phyloP scores from a whole-genome alignment of 371 early-diverging fungal genomes.

The Mucor irregularis region DNA sequence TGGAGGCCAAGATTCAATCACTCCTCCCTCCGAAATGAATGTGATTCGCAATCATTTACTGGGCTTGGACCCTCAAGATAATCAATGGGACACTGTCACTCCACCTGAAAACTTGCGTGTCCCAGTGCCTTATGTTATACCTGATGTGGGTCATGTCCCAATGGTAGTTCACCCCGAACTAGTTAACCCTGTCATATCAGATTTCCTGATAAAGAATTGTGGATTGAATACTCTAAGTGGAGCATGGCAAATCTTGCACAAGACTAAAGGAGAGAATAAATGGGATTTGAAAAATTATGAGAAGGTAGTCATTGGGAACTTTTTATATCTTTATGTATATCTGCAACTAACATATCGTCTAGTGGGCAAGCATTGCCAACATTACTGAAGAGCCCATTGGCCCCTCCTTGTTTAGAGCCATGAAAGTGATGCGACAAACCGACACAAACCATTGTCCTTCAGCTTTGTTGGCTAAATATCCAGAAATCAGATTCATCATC shows the following conservation, averaged over 20 bases:
- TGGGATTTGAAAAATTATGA: conserved; percentile 73
- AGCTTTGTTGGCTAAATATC: conserved; percentile 59
- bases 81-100: conserved; percentile 16
- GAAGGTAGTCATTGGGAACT: conserved; percentile 41
- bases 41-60: conserved; percentile 47
- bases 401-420: conserved; percentile 57
- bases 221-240: conserved; percentile 59
- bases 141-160: conserved; percentile 64
- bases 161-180: conserved; percentile 69
- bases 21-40: conserved; percentile 47
- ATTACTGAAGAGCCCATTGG: conserved; percentile 56
- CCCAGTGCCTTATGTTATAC: conserved; percentile 60
- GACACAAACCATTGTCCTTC: conserved; percentile 66
- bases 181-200: conserved; percentile 65
- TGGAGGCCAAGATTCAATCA: conserved; percentile 58
- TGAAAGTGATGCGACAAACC: conserved; percentile 69
- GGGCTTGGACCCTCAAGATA: conserved; percentile 23
- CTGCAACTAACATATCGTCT: neutral
- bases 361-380: conserved; percentile 58
- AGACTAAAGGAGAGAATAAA: conserved; percentile 62
- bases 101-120: conserved; percentile 31
- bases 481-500: conserved; percentile 61
- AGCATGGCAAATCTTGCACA: conserved; percentile 61
- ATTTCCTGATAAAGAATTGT: conserved; percentile 67
- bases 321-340: neutral